Conservation (phyloP, 2,329 filamentous ascomycete genomes). For the Bretziella fagacearum region DNA sequence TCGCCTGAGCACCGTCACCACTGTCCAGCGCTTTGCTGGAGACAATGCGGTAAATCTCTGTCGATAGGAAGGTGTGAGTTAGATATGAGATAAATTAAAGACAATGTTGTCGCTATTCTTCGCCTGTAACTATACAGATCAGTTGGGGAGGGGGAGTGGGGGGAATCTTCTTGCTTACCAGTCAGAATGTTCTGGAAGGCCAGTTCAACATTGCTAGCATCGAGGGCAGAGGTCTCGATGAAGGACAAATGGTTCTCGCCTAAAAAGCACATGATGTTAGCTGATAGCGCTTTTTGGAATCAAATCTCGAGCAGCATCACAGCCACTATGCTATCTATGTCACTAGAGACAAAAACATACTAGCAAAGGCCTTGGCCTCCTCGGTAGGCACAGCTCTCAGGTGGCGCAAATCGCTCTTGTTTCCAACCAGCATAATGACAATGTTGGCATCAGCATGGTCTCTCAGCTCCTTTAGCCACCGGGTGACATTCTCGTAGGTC, state of each 20-base stretch:
- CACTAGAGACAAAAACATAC: constrained; percentile 32
- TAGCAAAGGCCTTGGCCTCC: constrained; percentile 95
- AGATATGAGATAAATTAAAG: too few species aligned
- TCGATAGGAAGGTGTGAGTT: background rate
- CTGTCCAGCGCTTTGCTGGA: constrained; percentile 93
- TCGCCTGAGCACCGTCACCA: constrained; percentile 64
- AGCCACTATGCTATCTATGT: background rate
- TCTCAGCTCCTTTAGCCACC: constrained; percentile 96
- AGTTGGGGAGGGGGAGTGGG: constrained; percentile 4
- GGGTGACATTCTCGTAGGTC: constrained; percentile 96
- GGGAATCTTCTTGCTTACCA: constrained; percentile 46
- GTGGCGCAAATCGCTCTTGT: constrained; percentile 99
- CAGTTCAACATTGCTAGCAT: constrained; percentile 97
- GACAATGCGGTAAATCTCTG: constrained; percentile 98
- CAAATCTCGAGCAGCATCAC: constrained; percentile 5
- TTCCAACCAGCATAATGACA: constrained; percentile 98
- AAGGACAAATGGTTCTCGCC: constrained; percentile 97
- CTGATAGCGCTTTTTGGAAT: background rate
- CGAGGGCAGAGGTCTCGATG: constrained; percentile 96
- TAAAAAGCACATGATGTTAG: constrained; percentile 24
- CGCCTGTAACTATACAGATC: background rate
- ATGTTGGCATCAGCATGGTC: constrained; percentile 98
- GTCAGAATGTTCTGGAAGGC: constrained; percentile 99
- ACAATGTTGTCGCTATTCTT: too few species aligned
- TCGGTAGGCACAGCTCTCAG: constrained; percentile 92